A percentile compares a stretch with the other conserved stretches of the same genome.
phyloP scores from a whole-genome alignment of 2,329 filamentous ascomycete genomes.

The Paradendryphiella salina region DNA sequence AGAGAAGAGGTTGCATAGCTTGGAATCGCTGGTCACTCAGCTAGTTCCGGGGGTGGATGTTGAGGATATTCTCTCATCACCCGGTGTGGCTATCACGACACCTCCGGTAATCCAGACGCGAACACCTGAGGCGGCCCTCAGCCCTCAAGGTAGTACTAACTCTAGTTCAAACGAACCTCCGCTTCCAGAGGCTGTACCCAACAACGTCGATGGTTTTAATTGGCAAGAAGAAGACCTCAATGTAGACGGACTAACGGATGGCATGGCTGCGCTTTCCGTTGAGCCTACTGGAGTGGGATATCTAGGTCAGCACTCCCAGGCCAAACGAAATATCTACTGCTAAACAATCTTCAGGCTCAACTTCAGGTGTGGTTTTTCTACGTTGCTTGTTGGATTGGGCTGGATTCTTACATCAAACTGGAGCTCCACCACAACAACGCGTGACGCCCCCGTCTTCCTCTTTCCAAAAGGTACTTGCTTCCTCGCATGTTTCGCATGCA shows the following conservation, averaged over 20 bases:
- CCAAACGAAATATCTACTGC: background rate
- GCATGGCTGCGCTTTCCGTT: conserved; percentile 34
- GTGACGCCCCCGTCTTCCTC: conserved; percentile 13
- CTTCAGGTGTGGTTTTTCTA: conserved; percentile 32
- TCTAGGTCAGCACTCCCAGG: conserved; percentile 15
- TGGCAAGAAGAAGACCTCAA: conserved; percentile 30
- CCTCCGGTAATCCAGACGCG: conserved; percentile 6
- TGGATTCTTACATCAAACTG: conserved; percentile 31
- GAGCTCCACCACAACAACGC: conserved; percentile 14
- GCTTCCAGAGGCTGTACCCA: conserved; percentile 32
- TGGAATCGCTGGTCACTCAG: conserved; percentile 26
- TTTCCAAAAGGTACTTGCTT: conserved; percentile 22
- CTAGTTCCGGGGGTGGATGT: conserved; percentile 28
- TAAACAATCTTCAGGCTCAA: conserved; percentile 22
- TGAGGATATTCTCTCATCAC: conserved; percentile 24
- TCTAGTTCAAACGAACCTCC: conserved; percentile 20
- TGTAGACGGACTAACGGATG: conserved; percentile 29
- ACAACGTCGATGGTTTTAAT: conserved; percentile 30
- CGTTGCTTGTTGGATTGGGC: conserved; percentile 34
- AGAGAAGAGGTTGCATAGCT: conserved; percentile 25
- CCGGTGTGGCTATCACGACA: conserved; percentile 14
- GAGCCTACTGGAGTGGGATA: conserved; percentile 35
- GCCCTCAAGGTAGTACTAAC: conserved; percentile 17
- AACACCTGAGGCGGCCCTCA: conserved; percentile 19
- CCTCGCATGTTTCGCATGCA: conserved; percentile 29